Base-by-base conservation (phyloP, 768 basidiomycete genomes). In the Harrya chromipes region DNA sequence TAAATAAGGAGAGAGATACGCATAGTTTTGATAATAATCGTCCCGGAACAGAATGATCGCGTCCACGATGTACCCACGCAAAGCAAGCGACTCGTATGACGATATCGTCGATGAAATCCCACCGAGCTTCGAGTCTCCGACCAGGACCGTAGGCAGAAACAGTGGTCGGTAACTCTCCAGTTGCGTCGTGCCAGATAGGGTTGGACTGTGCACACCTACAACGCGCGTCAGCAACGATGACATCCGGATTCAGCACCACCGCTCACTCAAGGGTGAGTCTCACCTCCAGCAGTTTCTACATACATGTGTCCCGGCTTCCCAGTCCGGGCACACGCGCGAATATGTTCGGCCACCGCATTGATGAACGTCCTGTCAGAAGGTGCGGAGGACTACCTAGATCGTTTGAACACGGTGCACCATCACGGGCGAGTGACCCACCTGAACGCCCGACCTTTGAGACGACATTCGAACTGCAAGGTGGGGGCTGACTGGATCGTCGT, bases 251-350 rank as follows among this genome's bases (percentile, higher is more conserved):
- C 37, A 13, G 31, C 16, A 31, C 17, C 19, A 37, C 38, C 47
- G 39, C 59, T 50, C 52, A 54, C 48, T 44, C 44, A 40, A 42
- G 46, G 45, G 50, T 46, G 58, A 57, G n/a, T 58, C 82, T 75
- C 68, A 92, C 94, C 95, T 81, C 95, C 95, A 13, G 94, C 95
- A 9, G 95, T 94, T 69, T 98, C 95, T 40, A 97, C 71, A 60
- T 87, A 97, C 75, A 94, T 78, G 59, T 86, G 80, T 3, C 77
- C 73, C 12, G 57, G 59, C 10, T 59, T 58, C 3, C 49, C 56
- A 19, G 59, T 43, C 31, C 26, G 54, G 1, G 84, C 83, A 59
- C 80, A 80, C 21, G 67, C 53, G 29, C 75, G 73, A n/a, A 90
- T 80, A 56, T 87, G 78, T 33, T 71, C 69, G 3, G 84, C 76